phyloP scores from a whole-genome alignment of 306 rosid genomes.

The Castanea crenata region DNA sequence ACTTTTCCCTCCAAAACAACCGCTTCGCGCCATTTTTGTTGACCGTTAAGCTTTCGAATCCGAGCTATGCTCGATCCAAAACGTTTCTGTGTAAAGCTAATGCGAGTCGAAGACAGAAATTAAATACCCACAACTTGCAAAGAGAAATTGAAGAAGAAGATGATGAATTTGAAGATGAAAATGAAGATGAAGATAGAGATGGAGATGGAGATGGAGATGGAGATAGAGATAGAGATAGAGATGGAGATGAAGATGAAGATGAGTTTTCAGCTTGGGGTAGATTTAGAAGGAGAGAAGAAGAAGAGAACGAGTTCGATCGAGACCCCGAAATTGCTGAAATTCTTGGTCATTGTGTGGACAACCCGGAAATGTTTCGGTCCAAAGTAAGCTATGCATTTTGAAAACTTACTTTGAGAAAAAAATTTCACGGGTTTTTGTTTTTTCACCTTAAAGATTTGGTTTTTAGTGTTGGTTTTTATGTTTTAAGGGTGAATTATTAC shows the following conservation, averaged over 20 bases:
- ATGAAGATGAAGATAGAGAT: slow-evolving; percentile 18
- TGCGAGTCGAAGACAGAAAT: slow-evolving; percentile 19
- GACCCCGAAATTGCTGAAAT: slow-evolving; percentile 89
- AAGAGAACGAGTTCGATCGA: slow-evolving; percentile 58
- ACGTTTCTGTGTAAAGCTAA: slow-evolving; percentile 18
- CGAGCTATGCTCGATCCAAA: slow-evolving; percentile 1
- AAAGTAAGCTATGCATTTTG: slow-evolving; percentile 47
- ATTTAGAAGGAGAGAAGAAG: slow-evolving; percentile 41
- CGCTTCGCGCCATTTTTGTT: slow-evolving; percentile 25
- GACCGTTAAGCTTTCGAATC: slow-evolving; percentile 2
- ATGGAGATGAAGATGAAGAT: slow-evolving; percentile 30
- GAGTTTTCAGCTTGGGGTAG: not conserved
- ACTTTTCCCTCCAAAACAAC: slow-evolving; percentile 18
- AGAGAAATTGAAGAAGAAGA: slow-evolving; percentile 29
- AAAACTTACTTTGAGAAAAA: not conserved
- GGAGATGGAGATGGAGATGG: slow-evolving; percentile 34
- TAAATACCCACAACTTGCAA: slow-evolving; percentile 29
- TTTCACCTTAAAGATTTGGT: not conserved
- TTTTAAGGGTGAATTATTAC: not conserved
- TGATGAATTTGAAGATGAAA: slow-evolving; percentile 28
- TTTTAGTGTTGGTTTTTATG: not conserved
- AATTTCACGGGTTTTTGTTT: not conserved
- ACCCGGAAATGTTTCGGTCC: slow-evolving; percentile 72
- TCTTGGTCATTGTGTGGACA: slow-evolving; percentile 60
- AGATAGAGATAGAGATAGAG: slow-evolving; percentile 24